Evolutionary conservation across 257 asterid genomes (phyloP).

Genomic region (Capsicum pubescens): DNA sequence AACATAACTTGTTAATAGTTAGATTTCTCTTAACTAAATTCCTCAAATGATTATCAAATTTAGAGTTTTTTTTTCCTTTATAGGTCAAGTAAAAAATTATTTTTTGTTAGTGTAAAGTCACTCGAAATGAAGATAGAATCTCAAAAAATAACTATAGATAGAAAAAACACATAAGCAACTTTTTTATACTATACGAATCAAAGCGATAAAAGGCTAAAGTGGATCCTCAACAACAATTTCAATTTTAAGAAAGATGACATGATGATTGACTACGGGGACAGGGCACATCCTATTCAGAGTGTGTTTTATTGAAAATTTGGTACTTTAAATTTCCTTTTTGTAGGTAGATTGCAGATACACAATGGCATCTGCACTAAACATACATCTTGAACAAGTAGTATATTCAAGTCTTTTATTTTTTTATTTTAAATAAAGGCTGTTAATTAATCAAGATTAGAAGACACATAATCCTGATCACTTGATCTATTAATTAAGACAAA

Average conservation of each 20-base stretch:
- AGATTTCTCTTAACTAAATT: not conserved
- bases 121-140: not conserved
- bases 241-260: not conserved
- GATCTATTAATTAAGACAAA: no score
- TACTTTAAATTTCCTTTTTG: not conserved
- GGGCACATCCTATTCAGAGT: not conserved
- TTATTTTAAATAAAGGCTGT: not conserved
- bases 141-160: not conserved
- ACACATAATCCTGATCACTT: not conserved
- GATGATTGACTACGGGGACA: not conserved
- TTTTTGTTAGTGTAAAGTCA: not conserved
- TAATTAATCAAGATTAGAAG: not conserved
- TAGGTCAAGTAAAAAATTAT: not conserved
- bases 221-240: not conserved
- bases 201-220: not conserved
- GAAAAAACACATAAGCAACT: not conserved
- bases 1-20: not conserved
- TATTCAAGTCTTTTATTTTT: not conserved
- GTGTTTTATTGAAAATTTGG: not conserved
- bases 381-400: not conserved
- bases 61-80: not conserved
- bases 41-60: not conserved
- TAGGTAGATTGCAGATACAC: not conserved
- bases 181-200: not conserved
- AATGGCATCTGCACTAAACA: not conserved